These are phyloP conservation scores for Trifolium pratense DNA, from an alignment of 306 rosid genomes.

Conservation along the genomic window DNA sequence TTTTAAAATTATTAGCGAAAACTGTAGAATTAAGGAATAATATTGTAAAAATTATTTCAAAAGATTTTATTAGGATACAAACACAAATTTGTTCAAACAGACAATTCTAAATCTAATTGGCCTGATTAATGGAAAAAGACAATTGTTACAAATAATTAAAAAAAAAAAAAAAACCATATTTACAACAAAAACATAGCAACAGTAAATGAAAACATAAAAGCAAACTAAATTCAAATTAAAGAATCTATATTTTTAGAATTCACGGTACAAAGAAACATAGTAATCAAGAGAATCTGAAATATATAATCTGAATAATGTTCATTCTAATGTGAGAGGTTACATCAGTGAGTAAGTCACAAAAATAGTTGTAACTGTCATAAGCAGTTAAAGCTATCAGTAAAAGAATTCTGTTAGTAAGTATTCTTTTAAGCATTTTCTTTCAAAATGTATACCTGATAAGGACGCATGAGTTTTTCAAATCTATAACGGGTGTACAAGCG, in stretches of 20 bases:
- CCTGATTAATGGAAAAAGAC: neutral
- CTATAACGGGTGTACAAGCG: constrained; percentile 82
- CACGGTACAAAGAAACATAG: neutral
- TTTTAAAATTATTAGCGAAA: too few species aligned
- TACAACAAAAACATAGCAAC: constrained; percentile 2
- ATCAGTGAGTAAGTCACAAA: neutral
- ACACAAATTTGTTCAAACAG: neutral
- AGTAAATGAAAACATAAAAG: neutral
- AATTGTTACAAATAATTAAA: neutral
- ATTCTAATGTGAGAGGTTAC: neutral
- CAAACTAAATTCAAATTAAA: constrained; percentile 11
- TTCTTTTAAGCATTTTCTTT: too few species aligned
- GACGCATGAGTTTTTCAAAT: constrained; percentile 87
- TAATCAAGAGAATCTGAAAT: neutral
- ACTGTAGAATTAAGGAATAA: too few species aligned
- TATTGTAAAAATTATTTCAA: neutral
- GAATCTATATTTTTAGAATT: neutral
- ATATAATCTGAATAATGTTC: neutral
- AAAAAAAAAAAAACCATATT: neutral
- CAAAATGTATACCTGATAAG: constrained; percentile 72
- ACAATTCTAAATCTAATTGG: neutral
- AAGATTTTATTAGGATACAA: neutral
- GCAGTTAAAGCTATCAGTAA: neutral
- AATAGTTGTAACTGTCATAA: neutral
- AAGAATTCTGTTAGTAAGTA: neutral